A percentile compares a stretch with the other conserved stretches of the same genome.
Conservation (phyloP, 495 filamentous ascomycete genomes). For the Hyaloscypha hepaticicola region DNA sequence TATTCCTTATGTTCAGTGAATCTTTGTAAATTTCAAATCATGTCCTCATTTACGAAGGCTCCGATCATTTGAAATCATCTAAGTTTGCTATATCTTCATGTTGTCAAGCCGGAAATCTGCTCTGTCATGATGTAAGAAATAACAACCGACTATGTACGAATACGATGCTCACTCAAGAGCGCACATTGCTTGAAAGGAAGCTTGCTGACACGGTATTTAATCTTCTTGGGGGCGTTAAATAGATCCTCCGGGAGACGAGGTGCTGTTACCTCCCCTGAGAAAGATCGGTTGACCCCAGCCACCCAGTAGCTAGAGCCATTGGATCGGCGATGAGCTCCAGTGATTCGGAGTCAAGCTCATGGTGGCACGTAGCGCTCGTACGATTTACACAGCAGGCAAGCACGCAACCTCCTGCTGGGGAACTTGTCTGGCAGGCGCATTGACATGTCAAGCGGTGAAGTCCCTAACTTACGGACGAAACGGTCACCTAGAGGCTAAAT, state of each 20-base stretch:
- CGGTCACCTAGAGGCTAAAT: background rate
- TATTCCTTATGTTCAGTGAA: background rate
- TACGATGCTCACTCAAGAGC: too few relatives aligned
- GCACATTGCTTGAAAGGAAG: background rate
- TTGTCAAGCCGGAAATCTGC: too few relatives aligned
- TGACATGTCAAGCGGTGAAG: background rate
- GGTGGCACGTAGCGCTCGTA: too few relatives aligned
- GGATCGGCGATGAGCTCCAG: background rate
- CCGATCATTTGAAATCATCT: background rate
- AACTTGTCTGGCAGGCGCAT: background rate
- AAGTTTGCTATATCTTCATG: too few relatives aligned
- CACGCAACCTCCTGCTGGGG: background rate
- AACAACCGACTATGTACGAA: too few relatives aligned
- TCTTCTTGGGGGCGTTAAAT: background rate
- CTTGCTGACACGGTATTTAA: background rate
- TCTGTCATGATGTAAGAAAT: too few relatives aligned
- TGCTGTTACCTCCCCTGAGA: background rate
- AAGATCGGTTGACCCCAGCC: background rate
- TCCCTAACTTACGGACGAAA: background rate
- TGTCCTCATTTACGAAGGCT: background rate
- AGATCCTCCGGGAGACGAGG: background rate
- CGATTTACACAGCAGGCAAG: background rate
- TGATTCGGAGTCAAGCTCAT: background rate
- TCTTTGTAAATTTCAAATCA: background rate
- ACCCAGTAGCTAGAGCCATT: background rate